Evolutionary conservation across 192 early-diverging fungal species (phyloP).

Genomic region (Dissophora ornata): DNA sequence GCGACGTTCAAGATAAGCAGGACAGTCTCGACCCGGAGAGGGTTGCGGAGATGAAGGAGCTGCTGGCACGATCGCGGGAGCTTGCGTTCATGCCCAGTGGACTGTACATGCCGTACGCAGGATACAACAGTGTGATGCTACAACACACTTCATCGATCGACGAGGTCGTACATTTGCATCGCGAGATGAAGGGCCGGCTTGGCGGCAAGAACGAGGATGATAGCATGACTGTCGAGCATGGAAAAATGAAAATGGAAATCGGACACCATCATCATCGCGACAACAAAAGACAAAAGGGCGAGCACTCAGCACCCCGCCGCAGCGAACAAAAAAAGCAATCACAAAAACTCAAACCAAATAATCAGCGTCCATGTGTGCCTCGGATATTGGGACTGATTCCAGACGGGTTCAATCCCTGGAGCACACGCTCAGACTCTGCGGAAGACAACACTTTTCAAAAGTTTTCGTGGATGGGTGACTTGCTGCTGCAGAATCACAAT

Average conservation of each 20-base stretch:
- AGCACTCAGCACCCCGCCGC: neutral
- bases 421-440: constrained; percentile 14
- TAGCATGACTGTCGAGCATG: no score
- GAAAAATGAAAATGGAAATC: no score
- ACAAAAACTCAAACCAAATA: no score
- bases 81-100: constrained; percentile 47
- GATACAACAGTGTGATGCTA: constrained; percentile 28
- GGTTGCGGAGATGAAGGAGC: constrained; percentile 15
- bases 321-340: neutral
- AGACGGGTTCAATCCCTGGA: constrained; percentile 38
- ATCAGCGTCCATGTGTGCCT: constrained; percentile 23
- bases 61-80: constrained; percentile 19
- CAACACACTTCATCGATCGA: neutral
- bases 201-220: no score
- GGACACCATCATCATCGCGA: no score
- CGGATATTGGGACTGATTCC: constrained; percentile 45
- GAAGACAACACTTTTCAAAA: constrained; percentile 20
- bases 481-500: constrained; percentile 33
- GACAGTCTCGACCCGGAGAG: neutral
- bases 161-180: constrained; percentile 1
- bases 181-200: no score
- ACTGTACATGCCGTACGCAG: constrained; percentile 42
- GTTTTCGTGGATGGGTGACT: constrained; percentile 37
- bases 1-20: neutral
- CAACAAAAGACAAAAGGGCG: constrained; percentile 1